Conservation (phyloP, 306 rosid genomes). For the Amphicarpaea edgeworthii region DNA sequence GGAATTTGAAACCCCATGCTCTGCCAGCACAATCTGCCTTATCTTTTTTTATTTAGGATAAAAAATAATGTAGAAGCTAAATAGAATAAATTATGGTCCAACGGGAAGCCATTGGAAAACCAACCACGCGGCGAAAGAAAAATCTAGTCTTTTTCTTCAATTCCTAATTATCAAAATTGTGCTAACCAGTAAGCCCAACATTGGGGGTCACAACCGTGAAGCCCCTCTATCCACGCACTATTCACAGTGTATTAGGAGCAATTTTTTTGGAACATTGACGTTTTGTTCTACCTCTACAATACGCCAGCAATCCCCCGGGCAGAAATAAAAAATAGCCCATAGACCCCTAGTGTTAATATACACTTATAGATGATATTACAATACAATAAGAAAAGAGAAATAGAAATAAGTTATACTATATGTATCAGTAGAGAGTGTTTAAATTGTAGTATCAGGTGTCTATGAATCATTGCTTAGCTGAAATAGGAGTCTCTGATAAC, state of each 20-base stretch:
- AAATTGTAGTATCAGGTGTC: too few species aligned
- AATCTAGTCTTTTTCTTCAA: background rate
- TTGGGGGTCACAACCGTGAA: background rate
- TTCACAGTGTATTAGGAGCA: background rate
- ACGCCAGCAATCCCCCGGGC: background rate
- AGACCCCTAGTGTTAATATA: too few species aligned
- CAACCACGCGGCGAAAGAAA: background rate
- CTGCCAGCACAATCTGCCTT: constrained; percentile 11
- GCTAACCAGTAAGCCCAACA: background rate
- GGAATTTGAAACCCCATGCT: constrained; percentile 22
- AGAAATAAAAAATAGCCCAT: background rate
- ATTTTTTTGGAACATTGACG: constrained; percentile 6
- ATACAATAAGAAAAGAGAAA: too few species aligned
- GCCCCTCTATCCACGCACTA: background rate
- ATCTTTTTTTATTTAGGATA: background rate
- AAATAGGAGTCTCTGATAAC: background rate
- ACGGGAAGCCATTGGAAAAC: constrained; percentile 8
- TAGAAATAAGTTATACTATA: too few species aligned
- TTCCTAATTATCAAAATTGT: constrained; percentile 12
- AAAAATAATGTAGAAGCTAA: background rate
- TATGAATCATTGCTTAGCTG: too few species aligned
- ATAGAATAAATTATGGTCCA: constrained; percentile 21
- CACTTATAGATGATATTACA: background rate
- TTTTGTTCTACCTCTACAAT: background rate
- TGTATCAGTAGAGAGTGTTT: too few species aligned